These are phyloP conservation scores for Talaromyces sp. DNA, from an alignment of 2,329 filamentous ascomycete genomes.

Conservation along the genomic window DNA sequence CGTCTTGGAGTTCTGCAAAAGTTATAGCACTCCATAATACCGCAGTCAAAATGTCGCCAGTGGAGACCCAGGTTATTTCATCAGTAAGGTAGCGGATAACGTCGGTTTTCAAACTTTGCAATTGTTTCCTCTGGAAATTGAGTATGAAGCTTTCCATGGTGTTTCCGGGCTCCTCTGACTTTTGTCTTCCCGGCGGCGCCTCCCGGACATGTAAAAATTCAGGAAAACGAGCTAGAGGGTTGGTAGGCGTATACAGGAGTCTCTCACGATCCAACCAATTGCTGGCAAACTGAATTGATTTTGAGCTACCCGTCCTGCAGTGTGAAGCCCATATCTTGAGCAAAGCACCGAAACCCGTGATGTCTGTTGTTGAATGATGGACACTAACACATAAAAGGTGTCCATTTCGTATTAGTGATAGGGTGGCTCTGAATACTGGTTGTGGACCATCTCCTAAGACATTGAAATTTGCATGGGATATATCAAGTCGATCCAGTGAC, in stretches of 20 bases:
- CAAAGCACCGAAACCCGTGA: not conserved
- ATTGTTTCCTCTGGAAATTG: not conserved
- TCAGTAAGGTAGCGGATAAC: not conserved
- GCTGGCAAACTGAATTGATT: not conserved
- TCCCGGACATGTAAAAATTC: not conserved
- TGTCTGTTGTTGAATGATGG: not conserved
- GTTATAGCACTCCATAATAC: not conserved
- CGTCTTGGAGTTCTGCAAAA: not conserved
- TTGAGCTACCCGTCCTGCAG: not conserved
- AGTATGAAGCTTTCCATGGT: not conserved
- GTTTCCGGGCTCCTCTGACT: not conserved
- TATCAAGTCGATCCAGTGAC: not conserved
- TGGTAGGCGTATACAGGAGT: not conserved
- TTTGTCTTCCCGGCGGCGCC: not conserved
- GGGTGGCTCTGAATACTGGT: not conserved
- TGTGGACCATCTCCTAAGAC: not conserved
- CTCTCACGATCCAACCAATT: not conserved
- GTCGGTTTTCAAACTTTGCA: not conserved
- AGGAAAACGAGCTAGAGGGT: not conserved
- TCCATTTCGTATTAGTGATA: not conserved
- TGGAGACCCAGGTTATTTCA: not conserved
- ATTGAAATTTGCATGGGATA: not conserved
- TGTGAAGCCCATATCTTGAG: not conserved
- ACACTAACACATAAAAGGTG: not conserved
- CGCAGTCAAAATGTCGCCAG: not conserved